A percentile compares a stretch with the other conserved stretches of the same genome.
phyloP scores from a whole-genome alignment of 2,329 filamentous ascomycete genomes.

The Cryphonectria carpinicola region DNA sequence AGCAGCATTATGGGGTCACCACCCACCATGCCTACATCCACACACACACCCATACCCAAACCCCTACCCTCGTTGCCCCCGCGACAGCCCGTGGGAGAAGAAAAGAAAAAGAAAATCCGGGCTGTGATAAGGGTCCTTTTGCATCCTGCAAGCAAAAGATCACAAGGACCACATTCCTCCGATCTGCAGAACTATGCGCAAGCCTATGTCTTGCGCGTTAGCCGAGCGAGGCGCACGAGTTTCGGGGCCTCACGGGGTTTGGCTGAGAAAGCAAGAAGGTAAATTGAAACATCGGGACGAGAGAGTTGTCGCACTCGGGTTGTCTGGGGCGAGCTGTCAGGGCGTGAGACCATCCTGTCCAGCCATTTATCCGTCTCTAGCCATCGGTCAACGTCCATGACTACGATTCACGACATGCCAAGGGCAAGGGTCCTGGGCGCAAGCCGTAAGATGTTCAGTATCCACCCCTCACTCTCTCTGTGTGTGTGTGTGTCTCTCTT shows the following conservation, averaged over 20 bases:
- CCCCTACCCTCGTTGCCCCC: not conserved
- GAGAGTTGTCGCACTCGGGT: not conserved
- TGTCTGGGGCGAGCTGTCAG: not conserved
- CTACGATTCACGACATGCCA: not conserved
- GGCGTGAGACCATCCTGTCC: not conserved
- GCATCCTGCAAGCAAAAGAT: slow-evolving; percentile 19
- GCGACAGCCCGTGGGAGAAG: slow-evolving; percentile 5
- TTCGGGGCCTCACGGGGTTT: not conserved
- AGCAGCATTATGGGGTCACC: not conserved
- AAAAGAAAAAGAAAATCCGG: not conserved
- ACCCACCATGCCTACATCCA: not conserved
- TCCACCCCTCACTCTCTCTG: not conserved
- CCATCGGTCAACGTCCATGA: not conserved
- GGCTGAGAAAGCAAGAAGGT: not conserved
- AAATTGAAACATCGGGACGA: not conserved
- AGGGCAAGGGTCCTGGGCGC: not conserved
- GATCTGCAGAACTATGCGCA: slow-evolving; percentile 8
- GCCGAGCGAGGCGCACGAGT: slow-evolving; percentile 1
- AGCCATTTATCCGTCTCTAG: not conserved
- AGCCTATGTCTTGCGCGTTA: slow-evolving; percentile 17
- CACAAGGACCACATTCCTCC: slow-evolving; percentile 17
- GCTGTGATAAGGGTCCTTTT: slow-evolving; percentile 15
- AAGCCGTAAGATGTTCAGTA: not conserved
- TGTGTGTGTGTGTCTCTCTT: too few relatives aligned
- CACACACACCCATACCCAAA: not conserved